Evolutionary conservation across 768 basidiomycete genomes (phyloP), one percentile per base, ranked within the genome.

Genomic region (Suillus ampliporus): DNA sequence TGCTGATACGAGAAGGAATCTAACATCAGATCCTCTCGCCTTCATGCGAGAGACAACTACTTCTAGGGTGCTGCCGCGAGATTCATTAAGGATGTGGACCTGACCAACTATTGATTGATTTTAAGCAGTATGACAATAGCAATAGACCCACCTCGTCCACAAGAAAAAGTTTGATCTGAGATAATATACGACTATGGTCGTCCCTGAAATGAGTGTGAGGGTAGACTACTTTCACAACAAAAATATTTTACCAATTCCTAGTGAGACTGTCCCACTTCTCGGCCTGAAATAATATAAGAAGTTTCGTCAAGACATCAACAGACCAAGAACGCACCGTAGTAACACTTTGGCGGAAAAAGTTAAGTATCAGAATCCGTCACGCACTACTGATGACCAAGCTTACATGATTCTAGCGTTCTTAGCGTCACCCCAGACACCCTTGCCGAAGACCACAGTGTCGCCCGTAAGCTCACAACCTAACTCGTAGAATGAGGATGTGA

Each of bases 211-310:
- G 66, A 43, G 19, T 21, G 60, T 71, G 38, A 60, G 58, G 8
- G 52, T 64, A 28, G 13, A 48, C 53, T 43, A 21, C 35, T 28
- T 28, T n/a, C 31, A 31, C 35, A n/a, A 62, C 8, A 10, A 60
- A 35, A 51, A 3, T 13, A n/a, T 60, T 76, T 26, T 43, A 92
- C 94, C 91, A 96, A 68, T 88, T 91, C 48, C 97, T 83, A 7
- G 96, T 98, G 61, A 99, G 76, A 54, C 92, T 91, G 68, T 99
- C 97, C 91, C 94, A 96, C 76, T 99, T 99, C 77, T 99, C 97
- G 2, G 92, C 93, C 91, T 95, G 67, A 53, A 26, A 62, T 57
- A 26, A 54, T 21, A 41, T 64, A 58, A 58, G 58, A 23, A 44
- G 5, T 21, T 19, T 40, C 50, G 21, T 9, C 43, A 40, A 28